Conservation (phyloP, 805 yeast genomes). For the Candida arabinofermentans region DNA sequence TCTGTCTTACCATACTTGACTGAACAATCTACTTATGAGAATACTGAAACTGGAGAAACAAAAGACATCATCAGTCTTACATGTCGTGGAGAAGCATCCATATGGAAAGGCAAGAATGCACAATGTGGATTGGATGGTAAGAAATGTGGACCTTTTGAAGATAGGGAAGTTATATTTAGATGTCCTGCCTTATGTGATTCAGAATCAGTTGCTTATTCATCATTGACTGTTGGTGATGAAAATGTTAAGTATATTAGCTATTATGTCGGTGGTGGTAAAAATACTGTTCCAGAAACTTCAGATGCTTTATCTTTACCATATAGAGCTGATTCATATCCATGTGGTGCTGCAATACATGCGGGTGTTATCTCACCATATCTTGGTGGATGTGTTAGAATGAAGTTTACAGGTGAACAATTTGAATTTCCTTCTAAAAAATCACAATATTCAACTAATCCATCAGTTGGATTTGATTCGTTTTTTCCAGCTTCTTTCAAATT, state of each 20-base stretch:
- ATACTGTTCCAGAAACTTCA: constrained; percentile 9
- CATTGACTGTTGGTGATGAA: constrained; percentile 67
- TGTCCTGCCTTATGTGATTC: constrained; percentile 89
- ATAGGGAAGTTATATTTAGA: constrained; percentile 50
- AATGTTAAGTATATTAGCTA: constrained; percentile 66
- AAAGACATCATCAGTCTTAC: constrained; percentile 40
- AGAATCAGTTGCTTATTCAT: constrained; percentile 71
- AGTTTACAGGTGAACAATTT: constrained; percentile 50
- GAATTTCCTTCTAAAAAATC: constrained; percentile 48
- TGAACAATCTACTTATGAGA: constrained; percentile 33
- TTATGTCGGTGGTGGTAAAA: constrained; percentile 71
- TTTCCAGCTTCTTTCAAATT: constrained; percentile 75
- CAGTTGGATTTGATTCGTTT: constrained; percentile 60
- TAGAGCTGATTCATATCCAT: constrained; percentile 83
- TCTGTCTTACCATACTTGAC: constrained; percentile 45
- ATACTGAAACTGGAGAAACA: constrained; percentile 7
- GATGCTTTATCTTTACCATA: constrained; percentile 52
- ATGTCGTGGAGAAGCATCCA: constrained; percentile 40
- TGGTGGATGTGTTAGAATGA: constrained; percentile 76
- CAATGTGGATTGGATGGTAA: constrained; percentile 71
- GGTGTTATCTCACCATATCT: constrained; percentile 67
- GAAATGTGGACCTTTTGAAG: constrained; percentile 47
- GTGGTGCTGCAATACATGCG: constrained; percentile 87
- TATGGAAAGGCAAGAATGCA: constrained; percentile 76
- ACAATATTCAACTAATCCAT: constrained; percentile 34